Conservation (phyloP, 192 early-diverging fungal species). For the Linnemannia zychae region DNA sequence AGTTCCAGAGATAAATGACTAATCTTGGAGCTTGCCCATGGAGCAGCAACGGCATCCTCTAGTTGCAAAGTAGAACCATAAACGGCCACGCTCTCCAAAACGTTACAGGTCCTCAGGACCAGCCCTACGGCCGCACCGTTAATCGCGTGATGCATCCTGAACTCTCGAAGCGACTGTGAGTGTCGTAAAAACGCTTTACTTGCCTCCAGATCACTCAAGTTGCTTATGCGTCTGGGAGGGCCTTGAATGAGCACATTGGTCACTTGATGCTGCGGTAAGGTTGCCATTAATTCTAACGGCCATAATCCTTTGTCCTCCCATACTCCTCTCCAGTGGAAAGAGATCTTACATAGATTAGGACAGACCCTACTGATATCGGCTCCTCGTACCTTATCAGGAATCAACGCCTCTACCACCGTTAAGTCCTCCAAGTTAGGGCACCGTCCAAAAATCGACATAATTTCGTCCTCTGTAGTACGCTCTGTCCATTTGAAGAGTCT, state of each 20-base stretch:
- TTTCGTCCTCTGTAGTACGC: neutral
- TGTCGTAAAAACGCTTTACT: neutral
- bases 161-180: neutral
- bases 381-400: neutral
- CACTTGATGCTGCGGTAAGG: neutral
- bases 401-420: neutral
- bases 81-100: neutral
- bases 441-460: neutral
- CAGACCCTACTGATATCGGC: neutral
- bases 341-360: neutral
- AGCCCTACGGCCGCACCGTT: neutral
- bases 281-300: neutral
- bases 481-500: neutral
- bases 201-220: neutral
- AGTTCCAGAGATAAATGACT: neutral
- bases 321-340: neutral
- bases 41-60: neutral
- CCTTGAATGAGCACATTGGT: neutral
- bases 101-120: neutral
- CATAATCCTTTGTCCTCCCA: neutral
- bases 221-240: neutral
- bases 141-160: neutral
- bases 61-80: neutral
- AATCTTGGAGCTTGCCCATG: neutral
- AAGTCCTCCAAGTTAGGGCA: neutral